Evolutionary conservation across 352 stramenopile genomes (phyloP), one percentile per base, ranked within the genome.

Genomic region (Phytophthora idaei): DNA sequence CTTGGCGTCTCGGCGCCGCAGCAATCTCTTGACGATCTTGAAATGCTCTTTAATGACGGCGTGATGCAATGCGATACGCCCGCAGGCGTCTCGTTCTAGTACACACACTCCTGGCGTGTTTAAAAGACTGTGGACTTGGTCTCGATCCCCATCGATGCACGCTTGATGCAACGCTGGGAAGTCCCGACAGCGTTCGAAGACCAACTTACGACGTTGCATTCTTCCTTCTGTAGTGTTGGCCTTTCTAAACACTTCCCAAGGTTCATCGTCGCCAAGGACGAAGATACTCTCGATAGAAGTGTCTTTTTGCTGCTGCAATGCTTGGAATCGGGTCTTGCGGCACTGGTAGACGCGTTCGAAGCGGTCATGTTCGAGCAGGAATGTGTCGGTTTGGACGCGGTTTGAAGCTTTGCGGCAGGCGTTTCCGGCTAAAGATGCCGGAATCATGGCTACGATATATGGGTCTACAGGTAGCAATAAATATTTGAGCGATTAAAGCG

Each of bases 11-110:
- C 54, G 14, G 17, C 69, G 78, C 12, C 29, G 50, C 0, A 92
- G 27, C 2, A 92, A 59, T 11, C 57, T 37, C 10, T 59, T 76
- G 15, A 73, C 55, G 5, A 86, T 57, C 9, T 64, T 59, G 4
- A 74, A 64, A 9, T 78, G 68, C 14, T 85, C 76, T 4, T 45
- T 65, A 17, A 90, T 61, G 2, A 80, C 74, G 15, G 81, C 80
- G 10, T 90, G 80, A 29, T 92, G 81, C 34, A 92, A 48, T 34
- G 76, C 61, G 46, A 78, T 69, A 0, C 84, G 75, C 2, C 80
- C 81, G n/a, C 68, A 74, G 0, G 51, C 37, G 29, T 90, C 79
- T 32, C 70, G 62, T 14, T 69, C 61, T 0, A 92, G 41, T 3
- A 67, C 48, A 51, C 71, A 83, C 7, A 66, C 58, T 15, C 34